These are phyloP conservation scores for Aspergillus versicolor DNA, from an alignment of 2,329 filamentous ascomycete species.

Conservation along the genomic window DNA sequence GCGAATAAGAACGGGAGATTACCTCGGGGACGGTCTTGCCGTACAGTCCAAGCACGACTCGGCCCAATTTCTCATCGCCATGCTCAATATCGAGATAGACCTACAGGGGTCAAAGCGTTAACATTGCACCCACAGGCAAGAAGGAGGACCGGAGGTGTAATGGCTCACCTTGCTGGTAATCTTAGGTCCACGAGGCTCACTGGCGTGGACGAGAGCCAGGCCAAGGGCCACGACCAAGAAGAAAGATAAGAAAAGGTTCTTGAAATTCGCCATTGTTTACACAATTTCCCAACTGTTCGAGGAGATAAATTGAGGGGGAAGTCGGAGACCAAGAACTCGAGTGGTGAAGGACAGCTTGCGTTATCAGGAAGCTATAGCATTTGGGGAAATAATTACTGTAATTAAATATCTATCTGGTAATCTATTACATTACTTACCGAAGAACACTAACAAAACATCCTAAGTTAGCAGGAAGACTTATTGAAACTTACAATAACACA, in stretches of 20 bases:
- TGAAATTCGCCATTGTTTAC: constrained; percentile 34
- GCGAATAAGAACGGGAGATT: constrained; percentile 14
- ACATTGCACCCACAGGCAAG: background rate
- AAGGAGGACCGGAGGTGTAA: background rate
- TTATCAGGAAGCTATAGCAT: constrained; percentile 25
- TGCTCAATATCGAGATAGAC: constrained; percentile 67
- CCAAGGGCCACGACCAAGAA: constrained; percentile 73
- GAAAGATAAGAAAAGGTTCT: constrained; percentile 56
- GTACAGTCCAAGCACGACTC: constrained; percentile 64
- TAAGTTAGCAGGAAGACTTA: background rate
- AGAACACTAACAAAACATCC: background rate
- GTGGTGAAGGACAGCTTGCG: constrained; percentile 38
- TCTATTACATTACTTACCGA: background rate
- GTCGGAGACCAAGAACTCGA: constrained; percentile 13
- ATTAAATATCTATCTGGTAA: constrained; percentile 4
- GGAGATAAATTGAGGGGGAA: constrained; percentile 19
- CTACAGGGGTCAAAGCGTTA: constrained; percentile 30
- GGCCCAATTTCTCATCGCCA: constrained; percentile 60
- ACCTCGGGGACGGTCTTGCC: constrained; percentile 68
- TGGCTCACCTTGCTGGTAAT: constrained; percentile 79
- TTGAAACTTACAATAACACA: constrained; percentile 7
- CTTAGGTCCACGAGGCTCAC: constrained; percentile 70
- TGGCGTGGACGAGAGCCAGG: constrained; percentile 69
- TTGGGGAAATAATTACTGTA: constrained; percentile 8
- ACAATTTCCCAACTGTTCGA: constrained; percentile 13